Evolutionary conservation across 305 asterid species (phyloP).

Genomic region (Fraxinus nigra): DNA sequence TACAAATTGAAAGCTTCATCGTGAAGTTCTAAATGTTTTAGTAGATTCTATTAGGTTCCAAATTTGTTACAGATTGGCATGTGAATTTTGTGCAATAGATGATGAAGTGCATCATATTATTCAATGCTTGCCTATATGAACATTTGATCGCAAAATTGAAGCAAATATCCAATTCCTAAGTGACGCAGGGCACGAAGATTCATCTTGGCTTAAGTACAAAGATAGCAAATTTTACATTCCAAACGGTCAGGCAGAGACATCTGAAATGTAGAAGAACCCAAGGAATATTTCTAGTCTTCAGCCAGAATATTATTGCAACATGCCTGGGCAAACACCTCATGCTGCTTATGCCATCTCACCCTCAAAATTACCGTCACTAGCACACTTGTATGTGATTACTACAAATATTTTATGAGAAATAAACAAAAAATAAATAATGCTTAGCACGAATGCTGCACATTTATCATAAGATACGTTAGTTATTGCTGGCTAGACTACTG

Average conservation of each 20-base stretch:
- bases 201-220: conserved; percentile 81
- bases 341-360: not conserved
- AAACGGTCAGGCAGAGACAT: conserved; percentile 79
- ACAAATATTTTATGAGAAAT: not conserved
- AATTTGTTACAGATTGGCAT: not conserved
- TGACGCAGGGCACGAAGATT: conserved; percentile 76
- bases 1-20: not conserved
- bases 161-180: conserved; percentile 22
- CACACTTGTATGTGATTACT: not conserved
- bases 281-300: conserved; percentile 68
- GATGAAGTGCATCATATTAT: not conserved
- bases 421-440: not conserved
- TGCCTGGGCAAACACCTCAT: conserved; percentile 70
- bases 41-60: not conserved
- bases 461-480: not conserved
- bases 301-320: conserved; percentile 71
- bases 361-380: not conserved
- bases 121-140: not conserved
- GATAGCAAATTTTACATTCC: conserved; percentile 69
- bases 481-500: not conserved
- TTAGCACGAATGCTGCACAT: not conserved
- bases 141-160: not conserved
- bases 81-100: not conserved
- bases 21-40: not conserved
- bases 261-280: conserved; percentile 72